Evolutionary conservation across 352 stramenopile species (phyloP).

Genomic region (Pythium aristosporum): DNA sequence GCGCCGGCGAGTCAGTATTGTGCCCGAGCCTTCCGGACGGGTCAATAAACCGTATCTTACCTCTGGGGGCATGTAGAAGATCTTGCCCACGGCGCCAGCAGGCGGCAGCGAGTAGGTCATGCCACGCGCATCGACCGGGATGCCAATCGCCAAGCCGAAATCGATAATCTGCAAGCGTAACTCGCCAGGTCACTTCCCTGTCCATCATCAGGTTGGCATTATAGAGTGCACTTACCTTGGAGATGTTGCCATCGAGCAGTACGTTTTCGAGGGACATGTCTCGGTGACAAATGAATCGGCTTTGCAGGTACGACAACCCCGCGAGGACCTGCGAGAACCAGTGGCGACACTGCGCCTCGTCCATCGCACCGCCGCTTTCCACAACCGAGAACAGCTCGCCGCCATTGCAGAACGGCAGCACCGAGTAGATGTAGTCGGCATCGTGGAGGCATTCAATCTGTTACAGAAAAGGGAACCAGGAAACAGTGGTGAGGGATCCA

Average conservation of each 20-base stretch:
- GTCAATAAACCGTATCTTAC: constrained; percentile 26
- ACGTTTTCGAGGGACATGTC: constrained; percentile 90
- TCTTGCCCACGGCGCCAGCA: constrained; percentile 82
- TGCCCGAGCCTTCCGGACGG: neutral
- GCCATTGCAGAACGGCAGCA: constrained; percentile 84
- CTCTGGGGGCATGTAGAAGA: constrained; percentile 90
- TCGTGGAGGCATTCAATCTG: constrained; percentile 85
- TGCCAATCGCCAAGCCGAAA: constrained; percentile 83
- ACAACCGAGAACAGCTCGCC: constrained; percentile 84
- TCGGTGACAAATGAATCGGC: constrained; percentile 82
- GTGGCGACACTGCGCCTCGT: constrained; percentile 72
- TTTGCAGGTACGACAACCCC: constrained; percentile 80
- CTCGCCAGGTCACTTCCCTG: neutral
- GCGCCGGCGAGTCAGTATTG: neutral
- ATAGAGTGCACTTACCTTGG: constrained; percentile 51
- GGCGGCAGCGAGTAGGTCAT: constrained; percentile 87
- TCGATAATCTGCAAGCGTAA: constrained; percentile 69
- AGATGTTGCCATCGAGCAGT: constrained; percentile 76
- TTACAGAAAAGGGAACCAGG: neutral
- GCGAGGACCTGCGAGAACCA: constrained; percentile 85
- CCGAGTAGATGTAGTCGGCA: constrained; percentile 81
- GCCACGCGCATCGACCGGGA: constrained; percentile 76
- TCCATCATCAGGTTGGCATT: neutral
- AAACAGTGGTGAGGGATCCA: neutral
- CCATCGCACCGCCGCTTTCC: constrained; percentile 77